Evolutionary conservation across 805 yeast species (phyloP).

Genomic region (Hyphopichia homilentoma): DNA sequence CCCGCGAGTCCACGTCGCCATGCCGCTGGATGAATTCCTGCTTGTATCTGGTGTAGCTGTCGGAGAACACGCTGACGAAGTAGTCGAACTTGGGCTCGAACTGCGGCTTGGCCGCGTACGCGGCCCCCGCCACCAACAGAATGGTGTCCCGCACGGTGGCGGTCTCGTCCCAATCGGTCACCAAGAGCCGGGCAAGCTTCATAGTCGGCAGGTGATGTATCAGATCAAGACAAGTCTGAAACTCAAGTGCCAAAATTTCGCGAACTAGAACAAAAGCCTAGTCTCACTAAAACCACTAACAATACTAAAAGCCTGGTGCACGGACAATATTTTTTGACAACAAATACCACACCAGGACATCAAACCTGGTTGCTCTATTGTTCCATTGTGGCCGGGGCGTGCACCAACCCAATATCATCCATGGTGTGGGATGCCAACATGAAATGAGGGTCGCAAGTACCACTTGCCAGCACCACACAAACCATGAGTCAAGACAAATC

Average conservation of each 20-base stretch:
- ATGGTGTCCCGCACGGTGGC: slow-evolving; percentile 56
- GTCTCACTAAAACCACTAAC: no score
- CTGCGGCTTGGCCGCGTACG: slow-evolving; percentile 36
- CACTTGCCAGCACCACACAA: no score
- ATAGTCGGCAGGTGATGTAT: slow-evolving; percentile 1
- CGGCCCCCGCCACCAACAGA: slow-evolving; percentile 44
- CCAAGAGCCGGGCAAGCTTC: slow-evolving; percentile 15
- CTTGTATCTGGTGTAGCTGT: slow-evolving; percentile 29
- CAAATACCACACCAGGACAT: no score
- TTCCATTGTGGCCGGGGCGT: no score
- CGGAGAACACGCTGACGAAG: slow-evolving; percentile 42
- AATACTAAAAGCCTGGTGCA: no score
- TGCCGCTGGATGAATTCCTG: slow-evolving; percentile 12
- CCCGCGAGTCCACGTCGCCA: slow-evolving; percentile 28
- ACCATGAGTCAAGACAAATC: no score
- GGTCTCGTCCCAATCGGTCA: slow-evolving; percentile 69
- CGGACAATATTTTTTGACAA: no score
- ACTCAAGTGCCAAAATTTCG: slow-evolving; percentile 1
- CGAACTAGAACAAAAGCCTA: no score
- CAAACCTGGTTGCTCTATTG: no score
- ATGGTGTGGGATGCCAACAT: no score
- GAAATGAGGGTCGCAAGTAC: no score
- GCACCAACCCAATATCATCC: no score
- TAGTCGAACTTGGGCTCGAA: slow-evolving; percentile 36
- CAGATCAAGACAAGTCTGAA: slow-evolving; percentile 6